These are phyloP conservation scores for Solanum etuberosum DNA, from an alignment of 257 asterid species.

Conservation along the genomic window DNA sequence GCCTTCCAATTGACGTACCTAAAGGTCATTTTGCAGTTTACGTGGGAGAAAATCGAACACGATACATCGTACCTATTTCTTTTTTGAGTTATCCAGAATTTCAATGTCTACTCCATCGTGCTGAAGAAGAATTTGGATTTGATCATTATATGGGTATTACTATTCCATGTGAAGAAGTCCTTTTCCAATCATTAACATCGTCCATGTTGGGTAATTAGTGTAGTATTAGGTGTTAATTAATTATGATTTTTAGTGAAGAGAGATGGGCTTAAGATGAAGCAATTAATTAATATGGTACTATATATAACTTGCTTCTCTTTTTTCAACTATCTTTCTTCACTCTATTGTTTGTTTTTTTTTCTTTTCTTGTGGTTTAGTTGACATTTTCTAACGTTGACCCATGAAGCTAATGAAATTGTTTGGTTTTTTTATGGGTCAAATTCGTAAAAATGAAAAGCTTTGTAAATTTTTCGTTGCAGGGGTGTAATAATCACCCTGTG, in stretches of 20 bases:
- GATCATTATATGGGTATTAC: constrained; percentile 40
- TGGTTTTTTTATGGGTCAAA: constrained; percentile 6
- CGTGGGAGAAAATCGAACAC: constrained; percentile 29
- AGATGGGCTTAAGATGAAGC: constrained; percentile 20
- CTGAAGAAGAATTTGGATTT: constrained; percentile 46
- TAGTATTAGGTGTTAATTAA: background rate
- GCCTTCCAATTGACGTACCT: constrained; percentile 31
- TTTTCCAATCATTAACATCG: constrained; percentile 29
- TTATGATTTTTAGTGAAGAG: background rate
- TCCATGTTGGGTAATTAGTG: constrained; percentile 23
- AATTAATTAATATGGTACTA: background rate
- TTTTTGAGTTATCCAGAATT: constrained; percentile 31
- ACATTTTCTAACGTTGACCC: constrained; percentile 9
- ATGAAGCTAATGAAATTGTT: background rate
- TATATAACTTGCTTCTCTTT: background rate
- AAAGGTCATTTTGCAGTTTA: constrained; percentile 42
- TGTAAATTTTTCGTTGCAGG: constrained; percentile 16
- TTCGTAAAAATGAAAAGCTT: background rate
- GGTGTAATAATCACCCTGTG: constrained; percentile 9
- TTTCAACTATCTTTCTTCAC: constrained; percentile 5
- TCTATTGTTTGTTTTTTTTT: background rate
- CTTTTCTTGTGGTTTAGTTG: background rate
- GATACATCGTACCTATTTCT: constrained; percentile 37
- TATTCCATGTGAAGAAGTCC: constrained; percentile 38
- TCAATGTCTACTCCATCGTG: constrained; percentile 31